Evolutionary conservation across 2,329 filamentous ascomycete genomes (phyloP), one percentile per base, ranked within the genome.

Genomic region (Exserohilum turcica): DNA sequence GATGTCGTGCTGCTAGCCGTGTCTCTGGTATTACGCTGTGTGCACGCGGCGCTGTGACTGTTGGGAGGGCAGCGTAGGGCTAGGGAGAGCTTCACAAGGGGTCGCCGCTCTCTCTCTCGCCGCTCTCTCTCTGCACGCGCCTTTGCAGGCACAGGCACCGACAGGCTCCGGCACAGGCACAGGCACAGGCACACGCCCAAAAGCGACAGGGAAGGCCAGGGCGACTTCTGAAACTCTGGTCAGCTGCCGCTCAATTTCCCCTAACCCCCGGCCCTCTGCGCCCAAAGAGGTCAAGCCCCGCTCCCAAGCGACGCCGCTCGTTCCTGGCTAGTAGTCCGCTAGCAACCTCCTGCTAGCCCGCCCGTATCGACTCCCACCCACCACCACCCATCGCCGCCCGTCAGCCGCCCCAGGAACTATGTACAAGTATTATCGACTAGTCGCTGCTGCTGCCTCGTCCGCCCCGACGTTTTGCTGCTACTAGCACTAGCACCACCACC

Each of bases 221-320:
- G 29, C 42, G 40, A 16, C 52, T 46, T 43, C 42, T 62, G 59
- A 63, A 63, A 63, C 60, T 42, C 28, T 56, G 44, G 49, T 53
- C 53, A 53, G 38, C 53, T 53, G 53, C 45, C 32, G 46, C 45
- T 40, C 49, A 39, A 45, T 52, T 53, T 39, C 53, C 53, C 53
- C 53, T 56, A 50, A 56, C 37, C 53, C 53, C 42, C 48, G 43
- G 28, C 42, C 36, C 38, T 37, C 44, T 43, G 12, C 27, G 48
- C 51, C 45, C 37, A 47, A 53, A 39, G 27, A n/a, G 33, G 45
- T 16, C 31, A 32, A 43, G 50, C 42, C 10, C 46, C 42, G 35
- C 36, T 18, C 43, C 42, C 47, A 54, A 52, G 18, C 52, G 52
- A 48, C 48, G 37, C 39, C 35, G 37, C 53, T 52, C 36, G 53